phyloP scores from a whole-genome alignment of 83 land plant species.

The Picea abies region DNA sequence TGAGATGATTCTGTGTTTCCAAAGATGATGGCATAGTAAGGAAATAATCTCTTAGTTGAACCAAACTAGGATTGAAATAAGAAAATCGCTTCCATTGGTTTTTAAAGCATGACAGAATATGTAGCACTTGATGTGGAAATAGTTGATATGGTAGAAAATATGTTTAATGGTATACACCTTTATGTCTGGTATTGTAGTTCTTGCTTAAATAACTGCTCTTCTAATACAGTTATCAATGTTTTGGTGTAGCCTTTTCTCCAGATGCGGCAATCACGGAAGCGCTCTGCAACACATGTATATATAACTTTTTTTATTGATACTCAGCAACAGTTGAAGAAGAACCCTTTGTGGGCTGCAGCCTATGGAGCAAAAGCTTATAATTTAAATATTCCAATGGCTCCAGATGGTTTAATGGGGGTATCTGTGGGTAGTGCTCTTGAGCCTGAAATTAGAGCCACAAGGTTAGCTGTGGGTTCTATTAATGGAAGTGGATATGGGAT shows the following conservation, averaged over 20 bases:
- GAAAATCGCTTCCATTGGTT: too few species aligned
- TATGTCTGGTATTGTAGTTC: too few species aligned
- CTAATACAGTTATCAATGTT: neutral
- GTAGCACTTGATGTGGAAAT: too few species aligned
- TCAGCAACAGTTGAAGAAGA: conserved; percentile 6
- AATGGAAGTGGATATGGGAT: conserved; percentile 11
- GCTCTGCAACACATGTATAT: conserved; percentile 17
- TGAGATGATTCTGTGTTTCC: too few species aligned
- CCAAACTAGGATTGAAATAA: too few species aligned
- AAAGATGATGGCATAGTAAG: too few species aligned
- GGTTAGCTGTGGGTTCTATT: neutral
- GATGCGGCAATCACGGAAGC: neutral
- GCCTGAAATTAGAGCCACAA: conserved; percentile 3
- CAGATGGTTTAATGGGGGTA: neutral
- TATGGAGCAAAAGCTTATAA: conserved; percentile 3
- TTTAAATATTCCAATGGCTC: neutral
- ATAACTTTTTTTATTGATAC: conserved; percentile 5
- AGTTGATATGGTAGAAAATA: too few species aligned
- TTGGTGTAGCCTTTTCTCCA: conserved; percentile 15
- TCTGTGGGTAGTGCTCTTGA: neutral
- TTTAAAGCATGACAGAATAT: too few species aligned
- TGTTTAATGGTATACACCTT: too few species aligned
- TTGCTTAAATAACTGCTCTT: neutral
- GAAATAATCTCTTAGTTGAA: too few species aligned
- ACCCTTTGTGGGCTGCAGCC: conserved; percentile 8